Evolutionary conservation across 2,329 filamentous ascomycete genomes (phyloP), one percentile per base, ranked within the genome.

Genomic region (Microcyclosporella mali): DNA sequence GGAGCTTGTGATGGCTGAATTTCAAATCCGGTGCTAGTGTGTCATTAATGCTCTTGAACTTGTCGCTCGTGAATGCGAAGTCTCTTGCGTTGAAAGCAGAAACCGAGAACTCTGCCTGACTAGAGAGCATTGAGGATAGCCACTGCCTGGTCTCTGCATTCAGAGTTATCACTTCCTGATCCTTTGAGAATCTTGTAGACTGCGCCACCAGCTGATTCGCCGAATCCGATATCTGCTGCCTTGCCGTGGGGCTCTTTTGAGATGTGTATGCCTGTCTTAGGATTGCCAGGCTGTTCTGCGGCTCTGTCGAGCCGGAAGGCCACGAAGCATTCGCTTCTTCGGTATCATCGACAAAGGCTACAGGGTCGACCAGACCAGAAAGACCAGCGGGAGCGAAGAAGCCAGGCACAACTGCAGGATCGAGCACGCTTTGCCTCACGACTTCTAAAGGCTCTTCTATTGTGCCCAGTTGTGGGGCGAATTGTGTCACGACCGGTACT

Each of bases 1-100:
- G 33, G 11, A 34, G 15, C 33, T 34, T 34, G 16, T 34, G 33
- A 18, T 34, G 33, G 33, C 33, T 34, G 33, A 34, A 34, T 15
- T 34, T 34, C 33, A 34, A 18, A 34, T 34, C 33, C 6, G 33
- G 33, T 11, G 33, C 33, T 6, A 34, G 15, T 18, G 33, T 34
- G 6, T 14, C 14, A 6, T 17, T 17, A 11, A 34, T 34, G 33
- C 14, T 17, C 16, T 6, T 34, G 33, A 17, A 34, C 16, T 34
- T 34, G 6, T 34, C 33, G 11, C 33, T 34, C 15, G n/a, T 17
- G 33, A 34, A 34, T 17, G 33, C 33, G 11, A 34, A 34, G 11
- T 34, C 33, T 17, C 33, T 16, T 6, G 15, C 33, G 18, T 34
- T 34, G 33, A 34, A 34, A 18, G 33, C 33, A 7, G 14, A 8